These are phyloP conservation scores for Mycena epipterygia DNA, from an alignment of 768 basidiomycete species.

Conservation along the genomic window DNA sequence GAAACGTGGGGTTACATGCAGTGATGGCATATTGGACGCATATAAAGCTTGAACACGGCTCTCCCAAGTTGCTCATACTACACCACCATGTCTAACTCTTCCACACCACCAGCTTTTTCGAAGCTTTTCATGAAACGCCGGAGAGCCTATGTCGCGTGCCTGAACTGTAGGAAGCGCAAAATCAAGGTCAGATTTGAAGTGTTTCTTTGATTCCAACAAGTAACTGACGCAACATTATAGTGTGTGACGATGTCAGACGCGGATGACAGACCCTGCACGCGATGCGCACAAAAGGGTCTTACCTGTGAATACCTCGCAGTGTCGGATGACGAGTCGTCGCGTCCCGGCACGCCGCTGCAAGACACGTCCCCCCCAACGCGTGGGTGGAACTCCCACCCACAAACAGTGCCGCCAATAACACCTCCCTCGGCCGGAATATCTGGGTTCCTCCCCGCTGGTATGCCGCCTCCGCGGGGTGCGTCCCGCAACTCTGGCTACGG, in stretches of 20 bases:
- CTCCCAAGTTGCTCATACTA: too few relatives aligned
- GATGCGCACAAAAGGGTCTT: conserved; percentile 19
- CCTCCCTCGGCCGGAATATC: conserved; percentile 15
- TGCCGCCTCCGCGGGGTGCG: background rate
- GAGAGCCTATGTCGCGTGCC: conserved; percentile 22
- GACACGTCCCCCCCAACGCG: background rate
- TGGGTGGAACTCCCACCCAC: background rate
- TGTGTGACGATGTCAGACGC: conserved; percentile 18
- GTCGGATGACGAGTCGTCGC: background rate
- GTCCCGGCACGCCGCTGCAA: background rate
- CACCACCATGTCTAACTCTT: background rate
- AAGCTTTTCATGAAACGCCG: conserved; percentile 16
- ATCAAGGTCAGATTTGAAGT: background rate
- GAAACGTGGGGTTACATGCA: too few relatives aligned
- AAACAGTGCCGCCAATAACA: conserved; percentile 15
- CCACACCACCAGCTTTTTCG: background rate
- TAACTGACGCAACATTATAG: background rate
- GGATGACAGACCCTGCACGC: conserved; percentile 19
- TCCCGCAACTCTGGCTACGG: background rate
- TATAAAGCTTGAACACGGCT: background rate
- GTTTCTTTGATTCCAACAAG: background rate
- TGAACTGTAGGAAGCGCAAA: conserved; percentile 24
- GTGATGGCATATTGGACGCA: too few relatives aligned
- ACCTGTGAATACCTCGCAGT: conserved; percentile 17
- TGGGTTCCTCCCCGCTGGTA: background rate